Conservation (phyloP, 139 green algal genomes). For the Zygnema circumcarinatum region DNA sequence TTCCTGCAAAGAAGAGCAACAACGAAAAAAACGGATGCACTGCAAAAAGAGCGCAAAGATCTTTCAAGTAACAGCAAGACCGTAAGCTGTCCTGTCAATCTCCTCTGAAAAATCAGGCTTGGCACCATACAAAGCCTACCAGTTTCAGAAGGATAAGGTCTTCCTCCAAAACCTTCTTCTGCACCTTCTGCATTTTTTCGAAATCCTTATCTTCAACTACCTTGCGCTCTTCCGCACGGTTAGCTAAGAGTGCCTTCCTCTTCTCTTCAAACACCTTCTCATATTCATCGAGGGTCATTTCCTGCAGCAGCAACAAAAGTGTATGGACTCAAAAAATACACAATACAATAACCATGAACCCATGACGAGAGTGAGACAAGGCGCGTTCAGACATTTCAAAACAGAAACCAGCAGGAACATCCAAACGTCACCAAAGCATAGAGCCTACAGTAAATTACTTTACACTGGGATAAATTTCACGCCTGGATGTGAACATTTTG, state of each 20-base stretch:
- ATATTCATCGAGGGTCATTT: conserved; percentile 59
- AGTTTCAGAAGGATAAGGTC: conserved; percentile 24
- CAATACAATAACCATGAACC: neutral
- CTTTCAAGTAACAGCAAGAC: too few species aligned
- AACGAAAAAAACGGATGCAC: too few species aligned
- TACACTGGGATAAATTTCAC: neutral
- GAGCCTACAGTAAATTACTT: neutral
- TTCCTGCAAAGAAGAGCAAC: too few species aligned
- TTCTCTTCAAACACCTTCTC: conserved; percentile 58
- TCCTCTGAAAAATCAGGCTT: too few species aligned
- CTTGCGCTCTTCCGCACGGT: conserved; percentile 26
- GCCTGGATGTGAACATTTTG: neutral
- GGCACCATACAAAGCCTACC: too few species aligned
- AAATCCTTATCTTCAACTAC: conserved; percentile 42
- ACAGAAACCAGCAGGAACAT: conserved; percentile 1
- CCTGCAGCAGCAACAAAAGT: conserved; percentile 2
- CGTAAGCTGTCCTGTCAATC: too few species aligned
- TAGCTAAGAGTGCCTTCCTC: conserved; percentile 32
- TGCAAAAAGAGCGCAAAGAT: too few species aligned
- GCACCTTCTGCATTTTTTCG: conserved; percentile 7
- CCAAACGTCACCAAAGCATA: neutral
- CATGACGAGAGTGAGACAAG: neutral
- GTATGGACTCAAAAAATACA: conserved; percentile 7
- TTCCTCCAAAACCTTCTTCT: neutral
- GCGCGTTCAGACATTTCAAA: neutral